Evolutionary conservation across 2,329 filamentous ascomycete species (phyloP), one percentile per base, ranked within the genome.

Genomic region (Grosmannia penicillata): DNA sequence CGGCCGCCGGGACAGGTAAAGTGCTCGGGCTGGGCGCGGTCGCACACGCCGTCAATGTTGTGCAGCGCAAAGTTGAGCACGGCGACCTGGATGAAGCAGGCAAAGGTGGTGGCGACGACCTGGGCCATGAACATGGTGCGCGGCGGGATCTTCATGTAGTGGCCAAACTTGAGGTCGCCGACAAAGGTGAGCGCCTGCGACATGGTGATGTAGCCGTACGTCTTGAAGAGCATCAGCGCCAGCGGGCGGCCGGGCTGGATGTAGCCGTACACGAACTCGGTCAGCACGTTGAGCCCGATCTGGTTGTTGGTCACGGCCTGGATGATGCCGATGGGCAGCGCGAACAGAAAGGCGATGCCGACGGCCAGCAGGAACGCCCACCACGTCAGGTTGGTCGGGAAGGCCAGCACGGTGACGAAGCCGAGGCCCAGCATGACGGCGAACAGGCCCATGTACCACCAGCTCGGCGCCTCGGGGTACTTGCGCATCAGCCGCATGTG

Each of bases 181-280:
- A 74, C 64, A 50, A 82, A 82, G 47, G 63, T 68, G 27, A 81
- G 62, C 0, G 74, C 71, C 54, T 81, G 75, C 2, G 68, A 72
- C 70, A 75, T 75, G 38, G 70, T 75, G 43, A 75, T 72, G 50
- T 68, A 75, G 23, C 72, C 72, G 48, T 72, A 76, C 0, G 70
- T 75, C 54, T 76, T 75, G 56, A 76, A 76, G 60, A 84, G 65
- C 79, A 86, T 85, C 44, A 84, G 70, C 0, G 76, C 80, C 39
- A 85, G 59, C 0, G 81, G 80, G 6, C 70, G 61, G 3, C 81
- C 81, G 0, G 79, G 79, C 45, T 82, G 77, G 49, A 85, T 80
- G 49, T 85, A 85, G 1, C 81, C 81, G 42, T 75, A 74, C 4
- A 86, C 60, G 45, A 84, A 82, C 57, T 83, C 79, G 1, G 78